Evolutionary conservation across 768 basidiomycete genomes (phyloP), one percentile per base, ranked within the genome.

Genomic region (Hygrophorus pudorinus): DNA sequence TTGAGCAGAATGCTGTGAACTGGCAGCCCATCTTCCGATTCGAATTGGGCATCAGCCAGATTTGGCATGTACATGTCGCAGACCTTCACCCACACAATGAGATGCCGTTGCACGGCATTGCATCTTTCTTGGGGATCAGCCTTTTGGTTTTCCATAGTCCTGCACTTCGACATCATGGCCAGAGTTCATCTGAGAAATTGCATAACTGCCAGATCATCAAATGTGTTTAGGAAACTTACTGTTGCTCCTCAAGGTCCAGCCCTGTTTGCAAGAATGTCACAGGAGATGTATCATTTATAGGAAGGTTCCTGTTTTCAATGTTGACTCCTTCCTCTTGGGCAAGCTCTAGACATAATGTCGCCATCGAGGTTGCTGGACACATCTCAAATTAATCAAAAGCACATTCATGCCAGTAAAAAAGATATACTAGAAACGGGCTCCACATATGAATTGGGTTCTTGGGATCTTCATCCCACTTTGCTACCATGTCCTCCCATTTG

Each of bases 211-310:
- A 38, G 24, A n/a, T n/a, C 24, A 32, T 13, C 16, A 27, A 27
- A 28, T 41, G n/a, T 1, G 39, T 21, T 29, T 9, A 35, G 42
- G 43, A 27, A 29, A 50, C 45, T 14, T 37, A 50, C 48, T 50
- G 48, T 30, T 46, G 48, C 30, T 46, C 40, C 21, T 50, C 48
- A 13, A 50, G 31, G 7, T 50, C 46, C 8, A 50, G 33, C 11
- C 48, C 48, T 17, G 20, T 30, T 7, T 17, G n/a, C 20, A 50
- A 20, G 38, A 47, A 47, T 16, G 24, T 38, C 32, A 32, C 41
- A n/a, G 16, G 20, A 17, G 36, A 37, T 11, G 38, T 28, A n/a
- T 45, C 33, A 42, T 47, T 14, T 11, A 12, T 16, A 21, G 41
- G 18, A 11, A 21, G 11, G 11, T 24, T 13, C n/a, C 34, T 40